Evolutionary conservation across 768 basidiomycete species (phyloP), one percentile per base, ranked within the genome.

Genomic region (Rhizopogon vinicolor): DNA sequence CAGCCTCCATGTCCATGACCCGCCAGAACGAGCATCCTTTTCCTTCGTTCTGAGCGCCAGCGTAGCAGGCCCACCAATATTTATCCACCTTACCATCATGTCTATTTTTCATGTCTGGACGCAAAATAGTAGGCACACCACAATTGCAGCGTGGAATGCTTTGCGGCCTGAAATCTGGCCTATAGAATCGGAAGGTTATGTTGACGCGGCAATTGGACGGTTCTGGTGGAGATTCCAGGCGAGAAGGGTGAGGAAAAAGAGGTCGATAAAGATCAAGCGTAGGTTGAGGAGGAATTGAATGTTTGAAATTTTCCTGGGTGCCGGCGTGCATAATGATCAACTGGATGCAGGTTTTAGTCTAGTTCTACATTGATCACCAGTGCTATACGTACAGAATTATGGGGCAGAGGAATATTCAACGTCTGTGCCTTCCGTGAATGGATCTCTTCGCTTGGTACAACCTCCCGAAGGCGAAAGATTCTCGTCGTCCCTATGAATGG

Each of bases 261-360:
- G 91, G 89, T 33, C 78, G 80, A 65, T 83, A 91, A n/a, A 87
- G 61, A 63, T 93, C 91, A 41, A 93, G 78, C 2, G 80, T 73
- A 10, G 75, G 66, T 58, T 90, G 88, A 1, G 90, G 86, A 18
- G 87, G 90, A 16, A 92, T 78, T 4, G 83, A 78, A 60, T 92
- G 89, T 62, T 93, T 93, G 72, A 87, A 93, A 41, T 74, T 75
- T 64, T 93, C 91, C 74, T 93, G 91, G 56, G 86, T 87, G 14
- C 84, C 82, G 1, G 90, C 88, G 61, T 93, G 91, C 91, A 93
- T 93, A 54, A 93, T 90, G n/a, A 78, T 78, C 37, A 93, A 74
- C 89, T 92, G 55, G 25, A 50, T 39, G 44, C 40, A 4, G 48
- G 9, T 40, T 25, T 52, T 41, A 35, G 43, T 53, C 19, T 25